Percentiles rank a stretch among this genome's conserved stretches.
Evolutionary conservation across 2,329 filamentous ascomycete species (phyloP).

Genomic region (Calonectria pseudoreteaudii): DNA sequence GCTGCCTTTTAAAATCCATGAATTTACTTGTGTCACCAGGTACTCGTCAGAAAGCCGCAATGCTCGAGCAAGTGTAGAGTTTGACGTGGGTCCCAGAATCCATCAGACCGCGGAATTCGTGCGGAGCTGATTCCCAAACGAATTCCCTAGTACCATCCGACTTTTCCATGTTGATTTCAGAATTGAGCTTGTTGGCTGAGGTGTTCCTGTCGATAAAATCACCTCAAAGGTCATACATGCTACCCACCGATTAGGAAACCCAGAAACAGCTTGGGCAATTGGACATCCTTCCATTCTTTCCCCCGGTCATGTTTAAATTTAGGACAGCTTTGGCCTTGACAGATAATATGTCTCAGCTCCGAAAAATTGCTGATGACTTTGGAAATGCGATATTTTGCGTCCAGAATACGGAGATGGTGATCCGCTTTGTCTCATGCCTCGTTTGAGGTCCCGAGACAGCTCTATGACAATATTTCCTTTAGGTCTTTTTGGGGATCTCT

Average conservation of each 20-base stretch:
- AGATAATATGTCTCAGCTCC: background rate
- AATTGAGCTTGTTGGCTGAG: background rate
- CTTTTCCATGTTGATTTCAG: background rate
- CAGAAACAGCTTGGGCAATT: background rate
- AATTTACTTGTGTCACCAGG: background rate
- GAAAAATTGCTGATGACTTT: background rate
- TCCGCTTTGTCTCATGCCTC: background rate
- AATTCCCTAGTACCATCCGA: background rate
- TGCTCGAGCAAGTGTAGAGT: background rate
- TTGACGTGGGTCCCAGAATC: background rate
- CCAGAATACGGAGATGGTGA: background rate
- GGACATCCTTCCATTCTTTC: background rate
- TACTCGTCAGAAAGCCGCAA: background rate
- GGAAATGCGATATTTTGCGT: background rate
- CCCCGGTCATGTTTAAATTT: background rate
- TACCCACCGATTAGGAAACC: background rate
- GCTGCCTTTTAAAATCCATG: background rate
- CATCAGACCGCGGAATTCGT: background rate
- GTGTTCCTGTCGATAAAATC: background rate
- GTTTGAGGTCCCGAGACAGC: background rate
- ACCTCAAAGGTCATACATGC: background rate
- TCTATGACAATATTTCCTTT: background rate
- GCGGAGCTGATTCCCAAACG: background rate
- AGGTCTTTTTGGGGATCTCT: background rate
- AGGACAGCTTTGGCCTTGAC: background rate